Evolutionary conservation across 441 rosid genomes (phyloP).

Genomic region (Populus hybrid): DNA sequence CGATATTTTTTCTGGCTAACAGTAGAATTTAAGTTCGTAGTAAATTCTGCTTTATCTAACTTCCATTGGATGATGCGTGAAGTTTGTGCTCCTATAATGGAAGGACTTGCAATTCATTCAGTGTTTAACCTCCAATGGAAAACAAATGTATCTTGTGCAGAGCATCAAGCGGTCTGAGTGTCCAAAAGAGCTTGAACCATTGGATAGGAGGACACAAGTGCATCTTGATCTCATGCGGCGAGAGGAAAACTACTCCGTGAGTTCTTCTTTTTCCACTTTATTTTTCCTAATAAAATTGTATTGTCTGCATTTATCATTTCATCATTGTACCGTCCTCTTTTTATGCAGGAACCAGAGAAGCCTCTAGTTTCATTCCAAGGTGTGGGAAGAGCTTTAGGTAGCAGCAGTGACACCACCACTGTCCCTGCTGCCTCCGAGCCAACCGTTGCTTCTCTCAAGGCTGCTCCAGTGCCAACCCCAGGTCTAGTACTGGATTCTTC

Average conservation of each 20-base stretch:
- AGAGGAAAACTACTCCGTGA: conserved; percentile 57
- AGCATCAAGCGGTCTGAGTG: conserved; percentile 92
- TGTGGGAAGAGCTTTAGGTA: conserved; percentile 77
- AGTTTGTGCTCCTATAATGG: background rate
- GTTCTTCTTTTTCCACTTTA: conserved; percentile 11
- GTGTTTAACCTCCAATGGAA: background rate
- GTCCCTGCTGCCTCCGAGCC: conserved; percentile 21
- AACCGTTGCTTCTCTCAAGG: conserved; percentile 23
- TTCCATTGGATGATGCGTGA: background rate
- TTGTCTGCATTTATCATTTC: background rate
- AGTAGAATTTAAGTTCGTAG: background rate
- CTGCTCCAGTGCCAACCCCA: conserved; percentile 39
- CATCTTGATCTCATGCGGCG: conserved; percentile 78
- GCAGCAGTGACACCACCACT: conserved; percentile 31
- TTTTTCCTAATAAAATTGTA: background rate
- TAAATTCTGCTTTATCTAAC: background rate
- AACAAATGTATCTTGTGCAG: conserved; percentile 33
- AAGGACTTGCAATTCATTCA: background rate
- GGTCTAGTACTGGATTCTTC: conserved; percentile 55
- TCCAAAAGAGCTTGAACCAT: conserved; percentile 90
- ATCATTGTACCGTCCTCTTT: background rate
- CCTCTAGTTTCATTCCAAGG: conserved; percentile 64
- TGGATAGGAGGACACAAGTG: conserved; percentile 65
- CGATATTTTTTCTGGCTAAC: background rate
- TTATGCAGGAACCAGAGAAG: conserved; percentile 36